Percentiles rank a stretch among this genome's conserved stretches.
phyloP scores from a whole-genome alignment of 441 rosid species.

The Melastoma candidum region DNA sequence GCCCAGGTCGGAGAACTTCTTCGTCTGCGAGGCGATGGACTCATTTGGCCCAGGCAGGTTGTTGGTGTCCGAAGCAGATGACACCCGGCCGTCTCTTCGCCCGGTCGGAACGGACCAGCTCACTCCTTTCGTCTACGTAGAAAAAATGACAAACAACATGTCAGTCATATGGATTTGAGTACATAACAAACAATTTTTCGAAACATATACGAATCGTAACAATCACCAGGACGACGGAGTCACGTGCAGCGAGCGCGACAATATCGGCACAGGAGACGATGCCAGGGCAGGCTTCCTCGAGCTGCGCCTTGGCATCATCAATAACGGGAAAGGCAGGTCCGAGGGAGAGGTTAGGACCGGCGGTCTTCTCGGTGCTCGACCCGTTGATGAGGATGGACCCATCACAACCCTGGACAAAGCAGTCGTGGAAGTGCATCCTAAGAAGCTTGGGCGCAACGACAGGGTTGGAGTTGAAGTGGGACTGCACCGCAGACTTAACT shows the following conservation, averaged over 20 bases:
- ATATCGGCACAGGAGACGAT: constrained; percentile 85
- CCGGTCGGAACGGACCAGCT: constrained; percentile 69
- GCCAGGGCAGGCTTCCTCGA: constrained; percentile 55
- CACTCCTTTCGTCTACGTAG: constrained; percentile 34
- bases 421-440: constrained; percentile 55
- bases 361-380: constrained; percentile 38
- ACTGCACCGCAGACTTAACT: constrained; percentile 25
- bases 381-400: constrained; percentile 40
- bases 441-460: constrained; percentile 40
- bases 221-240: constrained; percentile 52
- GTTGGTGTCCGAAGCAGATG: constrained; percentile 38
- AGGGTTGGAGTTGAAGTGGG: constrained; percentile 25
- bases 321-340: constrained; percentile 51
- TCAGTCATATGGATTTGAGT: too few species aligned
- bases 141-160: neutral
- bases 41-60: constrained; percentile 53
- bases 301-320: constrained; percentile 62
- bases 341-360: constrained; percentile 29
- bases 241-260: constrained; percentile 64
- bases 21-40: constrained; percentile 40
- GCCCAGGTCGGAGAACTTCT: constrained; percentile 37
- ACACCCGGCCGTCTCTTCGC: constrained; percentile 60
- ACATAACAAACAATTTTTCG: neutral
- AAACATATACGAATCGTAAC: neutral
- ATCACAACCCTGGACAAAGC: constrained; percentile 22